These are phyloP conservation scores for Ceratorhiza oryzae-sativae DNA, from an alignment of 1,284 basidiomycete genomes.

Conservation along the genomic window DNA sequence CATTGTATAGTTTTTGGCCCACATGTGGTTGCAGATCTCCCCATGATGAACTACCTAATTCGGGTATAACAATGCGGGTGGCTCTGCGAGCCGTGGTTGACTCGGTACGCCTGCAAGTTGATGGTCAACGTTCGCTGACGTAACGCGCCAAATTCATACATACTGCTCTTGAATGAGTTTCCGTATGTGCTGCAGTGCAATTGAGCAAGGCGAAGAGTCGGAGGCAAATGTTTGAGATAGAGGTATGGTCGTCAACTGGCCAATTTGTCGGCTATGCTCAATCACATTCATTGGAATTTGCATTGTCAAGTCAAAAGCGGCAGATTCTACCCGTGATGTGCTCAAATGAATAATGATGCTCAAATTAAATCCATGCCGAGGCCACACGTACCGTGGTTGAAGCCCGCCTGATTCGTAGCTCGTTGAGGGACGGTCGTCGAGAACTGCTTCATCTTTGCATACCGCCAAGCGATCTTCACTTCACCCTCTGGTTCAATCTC, in stretches of 20 bases:
- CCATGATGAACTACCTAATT: conserved; percentile 76
- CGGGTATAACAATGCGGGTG: conserved; percentile 70
- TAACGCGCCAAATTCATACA: background rate
- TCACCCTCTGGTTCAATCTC: conserved; percentile 55
- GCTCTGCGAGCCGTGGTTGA: conserved; percentile 44
- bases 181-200: conserved; percentile 12
- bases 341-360: conserved; percentile 49
- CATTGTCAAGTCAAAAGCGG: conserved; percentile 20
- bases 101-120: conserved; percentile 3
- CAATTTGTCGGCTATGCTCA: conserved; percentile 24
- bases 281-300: conserved; percentile 16
- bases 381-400: background rate
- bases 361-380: conserved; percentile 48
- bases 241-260: conserved; percentile 29
- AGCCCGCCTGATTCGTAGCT: conserved; percentile 46
- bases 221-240: background rate
- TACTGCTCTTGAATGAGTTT: conserved; percentile 24
- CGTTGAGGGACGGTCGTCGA: conserved; percentile 73
- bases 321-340: conserved; percentile 48
- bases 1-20: background rate
- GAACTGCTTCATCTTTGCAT: conserved; percentile 90
- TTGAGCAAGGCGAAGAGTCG: background rate
- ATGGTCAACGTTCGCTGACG: background rate
- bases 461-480: conserved; percentile 94
- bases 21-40: conserved; percentile 56